A percentile compares a stretch with the other conserved stretches of the same genome.
Evolutionary conservation across 805 yeast genomes (phyloP).

Genomic region (Kodamaea neixiangensis): DNA sequence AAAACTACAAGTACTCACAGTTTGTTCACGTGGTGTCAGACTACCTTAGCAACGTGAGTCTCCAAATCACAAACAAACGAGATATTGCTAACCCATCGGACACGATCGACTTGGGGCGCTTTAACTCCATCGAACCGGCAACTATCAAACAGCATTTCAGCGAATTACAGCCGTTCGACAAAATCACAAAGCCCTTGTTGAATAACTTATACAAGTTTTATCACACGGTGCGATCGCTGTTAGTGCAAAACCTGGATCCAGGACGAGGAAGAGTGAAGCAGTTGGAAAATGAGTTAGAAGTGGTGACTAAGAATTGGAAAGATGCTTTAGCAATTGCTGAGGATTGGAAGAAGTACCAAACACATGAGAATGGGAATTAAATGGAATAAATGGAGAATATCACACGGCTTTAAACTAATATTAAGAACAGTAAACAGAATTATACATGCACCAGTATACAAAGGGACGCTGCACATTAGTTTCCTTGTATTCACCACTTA

Average conservation of each 20-base stretch:
- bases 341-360: slow-evolving; percentile 33
- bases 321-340: slow-evolving; percentile 42
- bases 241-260: slow-evolving; percentile 9
- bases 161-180: slow-evolving; percentile 39
- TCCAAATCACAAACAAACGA: slow-evolving; percentile 24
- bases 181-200: slow-evolving; percentile 35
- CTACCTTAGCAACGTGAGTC: slow-evolving; percentile 30
- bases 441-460: too few relatives aligned
- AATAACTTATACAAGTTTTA: slow-evolving; percentile 36
- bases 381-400: too few relatives aligned
- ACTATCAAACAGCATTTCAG: slow-evolving; percentile 22
- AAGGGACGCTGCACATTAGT: too few relatives aligned
- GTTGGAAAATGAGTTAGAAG: slow-evolving; percentile 34
- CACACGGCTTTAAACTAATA: too few relatives aligned
- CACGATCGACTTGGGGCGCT: slow-evolving; percentile 26
- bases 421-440: too few relatives aligned
- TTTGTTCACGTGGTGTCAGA: slow-evolving; percentile 30
- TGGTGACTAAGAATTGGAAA: slow-evolving; percentile 37
- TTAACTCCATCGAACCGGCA: slow-evolving; percentile 16
- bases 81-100: slow-evolving; percentile 31
- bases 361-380: not conserved
- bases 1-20: slow-evolving; percentile 37
- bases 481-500: too few relatives aligned
- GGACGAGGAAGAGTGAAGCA: slow-evolving; percentile 17
- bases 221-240: slow-evolving; percentile 25